phyloP scores from a whole-genome alignment of 2,329 filamentous ascomycete species.

The Phialophora chinensis region DNA sequence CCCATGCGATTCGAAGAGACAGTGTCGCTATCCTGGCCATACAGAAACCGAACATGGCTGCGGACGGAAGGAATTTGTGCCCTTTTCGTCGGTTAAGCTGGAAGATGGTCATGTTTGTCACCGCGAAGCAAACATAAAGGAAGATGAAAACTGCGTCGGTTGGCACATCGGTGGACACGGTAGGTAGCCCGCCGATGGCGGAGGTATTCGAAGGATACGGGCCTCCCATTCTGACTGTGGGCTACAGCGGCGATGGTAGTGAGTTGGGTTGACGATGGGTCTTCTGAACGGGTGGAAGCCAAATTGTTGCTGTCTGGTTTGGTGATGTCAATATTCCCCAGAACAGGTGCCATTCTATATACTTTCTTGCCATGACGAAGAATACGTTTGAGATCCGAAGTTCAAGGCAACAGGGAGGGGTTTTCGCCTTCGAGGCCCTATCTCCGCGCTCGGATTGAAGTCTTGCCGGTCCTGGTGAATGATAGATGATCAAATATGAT shows the following conservation, averaged over 20 bases:
- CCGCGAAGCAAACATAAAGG: slow-evolving; percentile 52
- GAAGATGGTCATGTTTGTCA: slow-evolving; percentile 54
- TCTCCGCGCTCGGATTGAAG: not conserved
- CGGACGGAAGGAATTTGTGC: slow-evolving; percentile 59
- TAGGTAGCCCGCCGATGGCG: slow-evolving; percentile 57
- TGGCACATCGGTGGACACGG: slow-evolving; percentile 51
- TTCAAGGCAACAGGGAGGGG: slow-evolving; percentile 1
- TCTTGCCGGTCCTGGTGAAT: not conserved
- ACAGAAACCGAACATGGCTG: slow-evolving; percentile 55
- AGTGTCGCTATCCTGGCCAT: slow-evolving; percentile 56
- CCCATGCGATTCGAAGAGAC: slow-evolving; percentile 61
- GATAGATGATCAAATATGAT: not conserved
- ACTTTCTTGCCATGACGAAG: slow-evolving; percentile 3
- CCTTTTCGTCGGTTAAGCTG: slow-evolving; percentile 49
- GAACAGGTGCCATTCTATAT: slow-evolving; percentile 6
- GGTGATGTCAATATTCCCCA: not conserved
- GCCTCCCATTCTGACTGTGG: slow-evolving; percentile 7
- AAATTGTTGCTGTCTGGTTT: not conserved
- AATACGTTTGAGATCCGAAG: not conserved
- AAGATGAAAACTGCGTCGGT: slow-evolving; percentile 68
- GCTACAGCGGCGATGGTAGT: not conserved
- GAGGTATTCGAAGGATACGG: slow-evolving; percentile 45
- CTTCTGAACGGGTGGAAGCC: not conserved
- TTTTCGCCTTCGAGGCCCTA: not conserved
- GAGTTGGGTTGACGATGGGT: not conserved